Base-by-base conservation (phyloP, 2,329 filamentous ascomycete genomes). In the Fusarium buxicola region DNA sequence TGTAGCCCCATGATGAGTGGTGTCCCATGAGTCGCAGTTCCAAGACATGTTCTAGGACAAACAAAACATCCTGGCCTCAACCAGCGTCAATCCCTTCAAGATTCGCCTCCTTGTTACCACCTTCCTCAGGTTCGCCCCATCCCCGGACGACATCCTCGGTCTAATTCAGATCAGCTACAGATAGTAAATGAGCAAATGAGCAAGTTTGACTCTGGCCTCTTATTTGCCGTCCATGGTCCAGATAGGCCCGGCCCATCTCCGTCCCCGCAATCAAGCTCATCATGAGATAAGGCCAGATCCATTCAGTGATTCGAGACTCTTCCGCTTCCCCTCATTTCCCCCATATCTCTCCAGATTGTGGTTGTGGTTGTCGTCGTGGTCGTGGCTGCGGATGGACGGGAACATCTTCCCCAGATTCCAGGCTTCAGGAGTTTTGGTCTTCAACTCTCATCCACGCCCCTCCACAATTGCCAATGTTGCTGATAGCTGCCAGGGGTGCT, bases 331-430 rank as follows among this genome's bases (percentile, higher is more conserved):
- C 41, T 53, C 36, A 34, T 28, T 10, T 30, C 18, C n/a, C 28
- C 32, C 54, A n/a, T 28, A 43, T 24, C 59, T 24, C 59, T 58
- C 49, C 34, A 34, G 38, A 47, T 52, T 52, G 32, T 15, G 18
- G 39, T 40, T 52, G 54, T 28, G 46, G 49, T 43, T 53, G 51
- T n/a, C n/a, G n/a, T n/a, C n/a, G n/a, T n/a, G n/a, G n/a, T n/a
- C 57, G 56, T 49, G 54, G 55, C 24, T 45, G 55, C 64, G 61
- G 66, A 55, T 66, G 50, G 47, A 56, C 56, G 57, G 62, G 48
- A 54, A 34, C 39, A 46, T 43, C 52, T 66, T 67, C 66, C 68
- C 68, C 68, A 69, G 59, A 68, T 67, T 62, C 55, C 56, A 62
- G 25, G 24, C 32, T 40, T 49, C 31, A 59, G 40, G 41, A 59